These are phyloP conservation scores for Lepidium campestre DNA, from an alignment of 441 rosid species.

Conservation along the genomic window DNA sequence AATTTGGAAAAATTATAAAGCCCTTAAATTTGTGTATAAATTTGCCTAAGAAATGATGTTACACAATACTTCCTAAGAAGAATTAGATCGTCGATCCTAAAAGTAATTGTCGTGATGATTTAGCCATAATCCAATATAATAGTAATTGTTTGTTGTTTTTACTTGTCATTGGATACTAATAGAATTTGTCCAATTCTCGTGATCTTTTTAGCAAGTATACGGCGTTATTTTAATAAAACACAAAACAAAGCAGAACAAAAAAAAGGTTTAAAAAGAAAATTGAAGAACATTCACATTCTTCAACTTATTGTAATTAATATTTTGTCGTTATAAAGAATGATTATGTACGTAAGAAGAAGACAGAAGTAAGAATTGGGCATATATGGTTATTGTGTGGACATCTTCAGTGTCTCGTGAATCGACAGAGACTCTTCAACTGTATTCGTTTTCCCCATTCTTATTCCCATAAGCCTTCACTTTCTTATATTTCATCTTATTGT, in stretches of 20 bases:
- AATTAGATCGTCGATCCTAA: too few species aligned
- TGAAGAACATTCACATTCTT: slow-evolving; percentile 22
- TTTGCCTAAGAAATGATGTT: too few species aligned
- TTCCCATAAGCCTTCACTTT: slow-evolving; percentile 21
- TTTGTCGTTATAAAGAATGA: slow-evolving; percentile 14
- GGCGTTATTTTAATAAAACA: not conserved
- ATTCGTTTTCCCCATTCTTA: slow-evolving; percentile 18
- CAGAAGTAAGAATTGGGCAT: slow-evolving; percentile 13
- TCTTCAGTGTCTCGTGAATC: slow-evolving; percentile 28
- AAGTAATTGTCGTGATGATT: too few species aligned
- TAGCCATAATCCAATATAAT: not conserved
- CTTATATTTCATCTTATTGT: not conserved
- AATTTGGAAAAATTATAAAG: too few species aligned
- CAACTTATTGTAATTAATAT: not conserved
- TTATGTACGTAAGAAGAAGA: slow-evolving; percentile 10
- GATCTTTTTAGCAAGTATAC: slow-evolving; percentile 8
- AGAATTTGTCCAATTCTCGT: slow-evolving; percentile 1
- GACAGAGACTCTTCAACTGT: slow-evolving; percentile 26
- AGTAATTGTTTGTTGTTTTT: not conserved
- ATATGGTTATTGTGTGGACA: slow-evolving; percentile 23
- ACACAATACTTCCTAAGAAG: too few species aligned
- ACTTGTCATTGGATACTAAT: not conserved
- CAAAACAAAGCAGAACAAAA: not conserved
- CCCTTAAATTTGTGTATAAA: too few species aligned
- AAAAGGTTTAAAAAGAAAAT: not conserved